Evolutionary conservation across 352 stramenopile genomes (phyloP), one percentile per base, ranked within the genome.

Genomic region (Pythium aquatile): DNA sequence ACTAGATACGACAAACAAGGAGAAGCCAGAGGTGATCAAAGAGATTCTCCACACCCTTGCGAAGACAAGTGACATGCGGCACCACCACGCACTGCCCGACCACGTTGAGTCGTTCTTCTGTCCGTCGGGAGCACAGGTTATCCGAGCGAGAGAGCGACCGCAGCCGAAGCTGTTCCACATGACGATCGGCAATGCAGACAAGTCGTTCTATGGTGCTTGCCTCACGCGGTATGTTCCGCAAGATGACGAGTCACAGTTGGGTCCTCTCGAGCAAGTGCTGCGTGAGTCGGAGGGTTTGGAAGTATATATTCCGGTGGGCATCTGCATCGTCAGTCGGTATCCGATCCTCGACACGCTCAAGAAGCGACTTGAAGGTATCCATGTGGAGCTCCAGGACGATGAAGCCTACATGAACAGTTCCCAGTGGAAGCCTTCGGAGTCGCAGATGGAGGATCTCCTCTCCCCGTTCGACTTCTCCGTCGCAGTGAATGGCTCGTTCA

Each of bases 21-120:
- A 79, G 2, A 69, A 76, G 13, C 79, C 82, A 2, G 65, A 75
- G 39, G 78, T 95, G 26, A 66, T 88, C 51, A 90, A 90, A 65
- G 70, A 90, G 55, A 68, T 91, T 20, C 67, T 95, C 33, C 82
- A 91, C 51, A 85, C 83, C 7, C 61, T 94, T n/a, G 81, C 85
- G 9, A 84, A 74, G 30, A 81, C 82, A 29, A 85, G 76, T 55
- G 79, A 88, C 55, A 70, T 92, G 56, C 72, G 77, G 7, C 83
- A 93, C 39, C 82, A 94, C 62, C 81, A 92, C 58, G 75, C 84
- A 5, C 85, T 95, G 55, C 86, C 86, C 6, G 86, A 95, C 47
- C 86, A 95, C 51, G 74, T 95, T 2, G 86, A 95, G 65, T 76
- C 81, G 14, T 95, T 95, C 57, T 93, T 95, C 42, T 86, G 75